Evolutionary conservation across 164 flowering plant genomes (phyloP).

Genomic region (Berberis vulgaris): DNA sequence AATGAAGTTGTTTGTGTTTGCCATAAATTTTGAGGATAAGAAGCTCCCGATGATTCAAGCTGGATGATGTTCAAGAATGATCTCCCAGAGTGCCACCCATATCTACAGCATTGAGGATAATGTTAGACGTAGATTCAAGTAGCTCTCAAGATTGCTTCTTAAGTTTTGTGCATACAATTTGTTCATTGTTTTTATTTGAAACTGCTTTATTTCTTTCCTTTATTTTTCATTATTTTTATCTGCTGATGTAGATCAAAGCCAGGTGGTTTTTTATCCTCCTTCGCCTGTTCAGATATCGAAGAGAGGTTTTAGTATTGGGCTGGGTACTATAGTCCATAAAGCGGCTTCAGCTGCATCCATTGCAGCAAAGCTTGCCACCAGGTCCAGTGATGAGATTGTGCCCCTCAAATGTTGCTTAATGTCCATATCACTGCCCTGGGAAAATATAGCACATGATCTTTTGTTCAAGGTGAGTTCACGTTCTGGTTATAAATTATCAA

Average conservation of each 20-base stretch:
- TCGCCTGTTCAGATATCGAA: slow-evolving; percentile 57
- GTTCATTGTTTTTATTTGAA: too few species aligned
- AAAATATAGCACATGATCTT: slow-evolving; percentile 84
- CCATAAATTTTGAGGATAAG: too few species aligned
- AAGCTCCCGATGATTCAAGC: too few species aligned
- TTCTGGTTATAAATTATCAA: too few species aligned
- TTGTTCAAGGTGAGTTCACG: slow-evolving; percentile 64
- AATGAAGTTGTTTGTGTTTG: too few species aligned
- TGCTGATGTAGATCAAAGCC: slow-evolving; percentile 69
- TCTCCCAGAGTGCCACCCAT: too few species aligned
- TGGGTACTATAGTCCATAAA: slow-evolving; percentile 60
- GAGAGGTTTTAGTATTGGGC: slow-evolving; percentile 57
- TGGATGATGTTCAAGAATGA: too few species aligned
- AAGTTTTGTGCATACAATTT: too few species aligned
- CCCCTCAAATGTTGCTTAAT: slow-evolving; percentile 94
- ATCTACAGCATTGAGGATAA: too few species aligned
- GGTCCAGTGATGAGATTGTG: slow-evolving; percentile 54
- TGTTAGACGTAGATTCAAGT: too few species aligned
- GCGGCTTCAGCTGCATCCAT: slow-evolving; percentile 86
- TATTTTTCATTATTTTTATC: background rate
- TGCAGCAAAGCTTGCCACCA: slow-evolving; percentile 81
- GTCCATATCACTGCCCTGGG: slow-evolving; percentile 98
- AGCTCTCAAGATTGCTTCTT: too few species aligned
- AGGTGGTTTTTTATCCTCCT: slow-evolving; percentile 45
- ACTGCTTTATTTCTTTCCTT: too few species aligned